Conservation (phyloP, 371 early-diverging fungal species). For the Entomophthora muscae region DNA sequence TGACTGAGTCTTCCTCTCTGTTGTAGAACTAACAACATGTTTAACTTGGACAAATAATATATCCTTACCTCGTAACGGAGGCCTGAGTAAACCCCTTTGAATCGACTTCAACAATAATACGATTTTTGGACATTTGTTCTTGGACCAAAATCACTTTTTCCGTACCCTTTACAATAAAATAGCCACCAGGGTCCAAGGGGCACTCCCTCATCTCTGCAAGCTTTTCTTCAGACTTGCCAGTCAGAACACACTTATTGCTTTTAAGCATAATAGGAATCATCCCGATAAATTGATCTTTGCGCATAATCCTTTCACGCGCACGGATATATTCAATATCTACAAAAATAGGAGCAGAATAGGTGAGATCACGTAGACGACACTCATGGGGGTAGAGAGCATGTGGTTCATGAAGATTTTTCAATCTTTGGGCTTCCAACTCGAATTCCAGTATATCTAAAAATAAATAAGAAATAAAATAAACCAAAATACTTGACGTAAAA, state of each 20-base stretch:
- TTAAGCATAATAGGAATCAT: conserved; percentile 99
- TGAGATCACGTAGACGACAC: conserved; percentile 97
- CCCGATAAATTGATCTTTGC: conserved; percentile 84
- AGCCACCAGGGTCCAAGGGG: conserved; percentile 98
- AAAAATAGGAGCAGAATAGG: conserved; percentile 89
- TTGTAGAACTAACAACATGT: conserved; percentile 68
- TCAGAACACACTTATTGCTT: conserved; percentile 74
- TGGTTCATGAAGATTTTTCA: conserved; percentile 47
- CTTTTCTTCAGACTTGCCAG: conserved; percentile 57
- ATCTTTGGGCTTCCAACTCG: conserved; percentile 78
- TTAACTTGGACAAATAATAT: too few relatives aligned
- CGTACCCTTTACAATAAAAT: conserved; percentile 97
- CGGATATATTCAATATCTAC: conserved; percentile 97
- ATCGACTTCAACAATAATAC: conserved; percentile 97
- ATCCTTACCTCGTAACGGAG: conserved; percentile 48
- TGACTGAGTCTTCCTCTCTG: conserved; percentile 97
- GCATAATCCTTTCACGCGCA: conserved; percentile 69
- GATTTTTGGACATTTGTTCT: conserved; percentile 99
- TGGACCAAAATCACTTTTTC: conserved; percentile 99
- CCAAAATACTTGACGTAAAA: conserved; percentile 80
- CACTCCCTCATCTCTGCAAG: conserved; percentile 87
- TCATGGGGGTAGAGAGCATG: conserved; percentile 91
- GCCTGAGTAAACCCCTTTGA: conserved; percentile 67
- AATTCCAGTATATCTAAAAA: conserved; percentile 67
- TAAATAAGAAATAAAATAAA: neutral